These are phyloP conservation scores for Skeletonema menzelii DNA, from an alignment of 108 stramenopile species.

Conservation along the genomic window DNA sequence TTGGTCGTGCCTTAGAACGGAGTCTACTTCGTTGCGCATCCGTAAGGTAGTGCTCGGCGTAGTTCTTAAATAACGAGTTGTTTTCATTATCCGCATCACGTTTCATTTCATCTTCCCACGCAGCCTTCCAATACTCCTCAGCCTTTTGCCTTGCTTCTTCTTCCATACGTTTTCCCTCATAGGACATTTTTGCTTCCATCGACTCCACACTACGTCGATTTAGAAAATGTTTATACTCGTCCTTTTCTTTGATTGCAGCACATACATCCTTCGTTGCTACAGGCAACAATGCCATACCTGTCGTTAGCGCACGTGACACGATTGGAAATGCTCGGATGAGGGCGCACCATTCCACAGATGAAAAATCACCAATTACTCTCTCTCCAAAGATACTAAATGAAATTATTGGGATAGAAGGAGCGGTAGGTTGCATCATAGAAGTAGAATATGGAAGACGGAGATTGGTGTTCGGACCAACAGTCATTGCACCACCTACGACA, in stretches of 20 bases:
- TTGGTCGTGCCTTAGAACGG: constrained; percentile 56
- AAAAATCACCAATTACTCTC: constrained; percentile 28
- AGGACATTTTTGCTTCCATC: constrained; percentile 23
- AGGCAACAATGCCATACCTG: constrained; percentile 33
- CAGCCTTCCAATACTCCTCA: constrained; percentile 20
- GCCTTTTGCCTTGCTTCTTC: constrained; percentile 21
- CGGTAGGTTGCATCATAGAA: background rate
- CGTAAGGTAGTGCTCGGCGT: constrained; percentile 52
- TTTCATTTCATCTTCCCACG: constrained; percentile 25
- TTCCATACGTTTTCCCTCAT: constrained; percentile 19
- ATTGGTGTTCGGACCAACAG: background rate
- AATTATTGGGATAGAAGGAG: background rate
- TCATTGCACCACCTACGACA: background rate
- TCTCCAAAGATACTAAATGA: constrained; percentile 18
- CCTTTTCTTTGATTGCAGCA: constrained; percentile 4
- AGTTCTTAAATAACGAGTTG: constrained; percentile 6
- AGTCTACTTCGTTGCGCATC: constrained; percentile 63
- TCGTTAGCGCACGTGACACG: constrained; percentile 14
- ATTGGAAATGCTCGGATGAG: constrained; percentile 17
- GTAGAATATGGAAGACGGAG: background rate
- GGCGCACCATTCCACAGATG: constrained; percentile 21
- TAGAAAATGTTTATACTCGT: constrained; percentile 1
- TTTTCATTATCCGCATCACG: constrained; percentile 20
- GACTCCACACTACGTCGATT: constrained; percentile 15
- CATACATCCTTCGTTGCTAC: constrained; percentile 18